Base-by-base conservation (phyloP, 2,329 filamentous ascomycete genomes). In the Chaetomiaceae sp. region DNA sequence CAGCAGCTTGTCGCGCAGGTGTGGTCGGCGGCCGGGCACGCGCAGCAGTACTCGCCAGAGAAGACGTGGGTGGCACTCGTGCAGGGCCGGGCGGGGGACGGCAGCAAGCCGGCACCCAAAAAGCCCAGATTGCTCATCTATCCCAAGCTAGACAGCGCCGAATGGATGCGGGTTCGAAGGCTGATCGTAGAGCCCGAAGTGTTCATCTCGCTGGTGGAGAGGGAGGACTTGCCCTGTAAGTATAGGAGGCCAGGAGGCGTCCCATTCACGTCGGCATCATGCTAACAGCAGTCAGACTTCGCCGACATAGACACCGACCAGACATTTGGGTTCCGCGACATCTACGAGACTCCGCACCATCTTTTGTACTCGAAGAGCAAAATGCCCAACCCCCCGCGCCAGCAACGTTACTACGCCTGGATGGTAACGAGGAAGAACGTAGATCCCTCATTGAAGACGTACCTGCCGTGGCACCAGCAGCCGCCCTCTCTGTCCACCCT, bases 251-350 rank as follows among this genome's bases (percentile, higher is more conserved):
- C 37, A 6, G 11, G 6, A 46, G 22, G 2, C 29, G 27, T n/a
- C n/a, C n/a, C n/a, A n/a, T n/a, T n/a, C n/a, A 6, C 1, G 6
- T 11, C 1, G 6, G 7, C 4, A 3, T 15, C 33, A 12, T 36
- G 34, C 37, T 51, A 33, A 44, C 36, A 7, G n/a, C n/a, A 36
- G 23, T 4, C 17, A 55, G 51, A 12, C 11, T 56, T 57, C 9
- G 43, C 47, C 0, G 34, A 49, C 25, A 12, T 31, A 1, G 29
- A 54, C 4, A 29, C 15, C 9, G 27, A 51, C 7, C 59, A 59
- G 25, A 51, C 56, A 4, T 63, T 60, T 23, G 61, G 61, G 1
- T 59, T 54, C 47, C 58, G 51, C 11, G 51, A 60, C 17, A 61
- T 58, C 29, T 61, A 63, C 49, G 9, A 51, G 17, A 58, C 54